Base-by-base conservation (phyloP, 2,329 filamentous ascomycete species). In the Alternaria dauci region DNA sequence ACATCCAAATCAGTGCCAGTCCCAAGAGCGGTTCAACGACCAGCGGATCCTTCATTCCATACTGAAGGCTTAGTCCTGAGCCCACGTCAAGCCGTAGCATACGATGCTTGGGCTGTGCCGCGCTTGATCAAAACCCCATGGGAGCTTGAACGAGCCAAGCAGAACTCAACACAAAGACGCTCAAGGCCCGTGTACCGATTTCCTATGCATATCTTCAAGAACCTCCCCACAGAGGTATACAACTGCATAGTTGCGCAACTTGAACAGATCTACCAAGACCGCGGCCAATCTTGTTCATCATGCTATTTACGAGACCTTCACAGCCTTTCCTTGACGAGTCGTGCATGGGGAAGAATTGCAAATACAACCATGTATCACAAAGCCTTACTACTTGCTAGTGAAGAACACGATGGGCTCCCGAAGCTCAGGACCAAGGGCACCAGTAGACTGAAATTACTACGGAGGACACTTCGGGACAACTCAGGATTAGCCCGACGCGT, bases 271-370 rank as follows among this genome's bases (percentile, higher is more conserved):
- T 82, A 87, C 46, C 65, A 65, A 39, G 59, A 14, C 32, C 64
- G 68, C 16, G 59, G 71, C 4, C 66, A 70, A 23, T 78, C 83
- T 34, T 87, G 86, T 70, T 76, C 82, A 44, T 82, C 83, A 54
- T 87, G 85, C 67, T 85, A 84, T 62, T 79, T 86, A 63, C 80
- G 80, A 56, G 86, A 88, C 69, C 71, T 88, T 20, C 80, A 81
- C 63, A 81, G 81, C 48, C 76, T 88, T 30, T 81, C 84, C 48
- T 72, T 87, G 62, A 85, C 84, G 18, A 86, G 83, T 65, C 84
- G 84, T 54, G 75, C 80, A n/a, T 88, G 86, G 86, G 82, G 86
- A 65, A 82, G 80, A 62, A 81, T 81, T 14, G 84, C 85, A 11
- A 81, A 81, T 65, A 76, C 77, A 52, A 78, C 78, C 66, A 74